phyloP scores from a whole-genome alignment of 2,329 filamentous ascomycete genomes.

The Monosporascus sp. region DNA sequence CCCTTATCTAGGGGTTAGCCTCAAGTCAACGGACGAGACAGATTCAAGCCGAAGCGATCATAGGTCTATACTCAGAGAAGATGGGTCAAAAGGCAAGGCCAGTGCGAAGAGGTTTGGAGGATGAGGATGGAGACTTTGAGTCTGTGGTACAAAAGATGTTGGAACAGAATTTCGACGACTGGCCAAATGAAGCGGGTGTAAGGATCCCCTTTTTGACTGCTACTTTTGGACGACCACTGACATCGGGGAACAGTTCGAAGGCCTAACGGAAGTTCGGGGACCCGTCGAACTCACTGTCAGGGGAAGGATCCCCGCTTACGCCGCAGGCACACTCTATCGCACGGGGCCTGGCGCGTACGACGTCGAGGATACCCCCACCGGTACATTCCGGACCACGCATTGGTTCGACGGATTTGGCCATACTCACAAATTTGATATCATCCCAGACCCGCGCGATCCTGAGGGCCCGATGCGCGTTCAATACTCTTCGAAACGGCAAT shows the following conservation, averaged over 20 bases:
- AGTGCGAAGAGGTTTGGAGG: constrained; percentile 2
- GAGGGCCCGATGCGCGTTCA: constrained; percentile 40
- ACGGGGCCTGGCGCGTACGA: constrained; percentile 66
- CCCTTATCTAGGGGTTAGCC: too few species aligned
- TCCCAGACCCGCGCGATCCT: constrained; percentile 27
- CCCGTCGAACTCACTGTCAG: constrained; percentile 59
- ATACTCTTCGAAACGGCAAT: constrained; percentile 68
- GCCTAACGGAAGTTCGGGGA: constrained; percentile 57
- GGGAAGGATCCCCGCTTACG: constrained; percentile 66
- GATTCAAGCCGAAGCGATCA: not conserved
- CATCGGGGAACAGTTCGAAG: constrained; percentile 52
- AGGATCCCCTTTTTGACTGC: constrained; percentile 10
- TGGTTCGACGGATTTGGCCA: constrained; percentile 80
- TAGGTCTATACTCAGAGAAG: not conserved
- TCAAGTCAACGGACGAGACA: too few species aligned
- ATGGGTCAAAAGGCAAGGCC: not conserved
- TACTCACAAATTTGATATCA: constrained; percentile 67
- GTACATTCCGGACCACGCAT: constrained; percentile 60
- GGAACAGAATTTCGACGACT: constrained; percentile 30
- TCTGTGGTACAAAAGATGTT: constrained; percentile 9
- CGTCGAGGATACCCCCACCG: constrained; percentile 51
- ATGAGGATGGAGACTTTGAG: constrained; percentile 18
- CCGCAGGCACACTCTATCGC: constrained; percentile 66
- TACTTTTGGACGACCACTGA: constrained; percentile 3
- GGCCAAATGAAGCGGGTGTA: constrained; percentile 48